These are phyloP conservation scores for Didymella arachidicola DNA, from an alignment of 2,329 filamentous ascomycete genomes.

Conservation along the genomic window DNA sequence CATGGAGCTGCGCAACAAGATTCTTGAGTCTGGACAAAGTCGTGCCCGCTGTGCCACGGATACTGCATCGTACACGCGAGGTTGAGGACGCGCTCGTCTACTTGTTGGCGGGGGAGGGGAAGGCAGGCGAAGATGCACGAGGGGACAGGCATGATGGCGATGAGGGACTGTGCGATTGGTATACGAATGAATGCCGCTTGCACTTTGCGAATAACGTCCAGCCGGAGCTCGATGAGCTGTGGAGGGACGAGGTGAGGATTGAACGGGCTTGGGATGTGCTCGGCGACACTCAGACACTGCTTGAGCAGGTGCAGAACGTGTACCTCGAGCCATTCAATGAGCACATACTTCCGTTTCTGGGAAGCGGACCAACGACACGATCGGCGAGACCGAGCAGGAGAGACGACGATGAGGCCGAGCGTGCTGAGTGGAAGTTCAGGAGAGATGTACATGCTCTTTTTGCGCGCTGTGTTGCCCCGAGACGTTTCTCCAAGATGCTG, in stretches of 20 bases:
- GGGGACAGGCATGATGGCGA: constrained; percentile 26
- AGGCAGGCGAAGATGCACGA: constrained; percentile 28
- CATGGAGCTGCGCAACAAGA: constrained; percentile 58
- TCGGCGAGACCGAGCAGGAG: constrained; percentile 51
- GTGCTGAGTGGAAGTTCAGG: constrained; percentile 58
- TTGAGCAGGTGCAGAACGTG: constrained; percentile 48
- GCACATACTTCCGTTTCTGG: constrained; percentile 44
- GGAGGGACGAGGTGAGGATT: constrained; percentile 39
- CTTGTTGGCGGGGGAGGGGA: constrained; percentile 47
- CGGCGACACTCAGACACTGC: constrained; percentile 46
- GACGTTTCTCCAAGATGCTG: constrained; percentile 62
- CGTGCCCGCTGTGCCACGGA: constrained; percentile 29
- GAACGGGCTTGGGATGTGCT: constrained; percentile 44
- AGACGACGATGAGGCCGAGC: constrained; percentile 27
- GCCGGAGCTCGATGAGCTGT: constrained; percentile 39
- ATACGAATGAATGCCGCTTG: constrained; percentile 52
- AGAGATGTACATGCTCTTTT: constrained; percentile 71
- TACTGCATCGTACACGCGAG: constrained; percentile 35
- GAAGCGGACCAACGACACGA: constrained; percentile 33
- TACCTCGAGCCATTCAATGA: constrained; percentile 50
- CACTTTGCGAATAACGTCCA: constrained; percentile 52
- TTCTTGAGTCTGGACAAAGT: constrained; percentile 49
- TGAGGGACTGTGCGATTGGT: constrained; percentile 54
- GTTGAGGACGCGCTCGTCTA: constrained; percentile 49
- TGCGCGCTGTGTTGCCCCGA: constrained; percentile 65